phyloP scores from a whole-genome alignment of 129 eudicot species.

The Scalesia atractyloides region DNA sequence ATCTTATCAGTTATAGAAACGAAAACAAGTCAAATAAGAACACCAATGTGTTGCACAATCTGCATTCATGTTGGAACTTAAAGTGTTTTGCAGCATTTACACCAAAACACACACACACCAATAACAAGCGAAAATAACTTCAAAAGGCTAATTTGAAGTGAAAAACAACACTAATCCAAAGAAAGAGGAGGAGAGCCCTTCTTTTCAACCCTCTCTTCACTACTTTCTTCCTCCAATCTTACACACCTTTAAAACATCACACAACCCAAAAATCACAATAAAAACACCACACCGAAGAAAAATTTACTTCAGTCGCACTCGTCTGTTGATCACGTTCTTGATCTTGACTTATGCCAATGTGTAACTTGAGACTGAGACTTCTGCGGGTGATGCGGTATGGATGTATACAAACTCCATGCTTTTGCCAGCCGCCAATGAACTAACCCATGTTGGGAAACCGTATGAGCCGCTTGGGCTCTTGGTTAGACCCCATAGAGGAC shows the following conservation, averaged over 20 bases:
- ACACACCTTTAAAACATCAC: slow-evolving; percentile 31
- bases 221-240: slow-evolving; percentile 72
- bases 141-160: slow-evolving; percentile 20
- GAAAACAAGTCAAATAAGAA: neutral
- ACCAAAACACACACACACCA: slow-evolving; percentile 32
- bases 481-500: slow-evolving; percentile 93
- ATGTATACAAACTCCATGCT: slow-evolving; percentile 87
- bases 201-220: slow-evolving; percentile 76
- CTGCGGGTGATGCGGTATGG: slow-evolving; percentile 75
- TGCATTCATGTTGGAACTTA: slow-evolving; percentile 23
- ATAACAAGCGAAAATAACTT: slow-evolving; percentile 29
- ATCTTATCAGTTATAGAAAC: neutral
- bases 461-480: slow-evolving; percentile 64
- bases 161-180: slow-evolving; percentile 25
- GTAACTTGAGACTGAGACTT: slow-evolving; percentile 66
- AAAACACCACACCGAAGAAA: slow-evolving; percentile 31
- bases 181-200: slow-evolving; percentile 98
- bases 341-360: slow-evolving; percentile 46
- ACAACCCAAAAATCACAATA: slow-evolving; percentile 32
- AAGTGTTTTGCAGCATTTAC: slow-evolving; percentile 27
- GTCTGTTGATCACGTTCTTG: neutral
- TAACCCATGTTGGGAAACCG: slow-evolving; percentile 75
- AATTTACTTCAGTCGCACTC: neutral
- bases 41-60: slow-evolving; percentile 16
- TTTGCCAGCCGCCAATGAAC: slow-evolving; percentile 75